These are phyloP conservation scores for Pseudevernia furfuracea DNA, from an alignment of 495 filamentous ascomycete genomes.

Conservation along the genomic window DNA sequence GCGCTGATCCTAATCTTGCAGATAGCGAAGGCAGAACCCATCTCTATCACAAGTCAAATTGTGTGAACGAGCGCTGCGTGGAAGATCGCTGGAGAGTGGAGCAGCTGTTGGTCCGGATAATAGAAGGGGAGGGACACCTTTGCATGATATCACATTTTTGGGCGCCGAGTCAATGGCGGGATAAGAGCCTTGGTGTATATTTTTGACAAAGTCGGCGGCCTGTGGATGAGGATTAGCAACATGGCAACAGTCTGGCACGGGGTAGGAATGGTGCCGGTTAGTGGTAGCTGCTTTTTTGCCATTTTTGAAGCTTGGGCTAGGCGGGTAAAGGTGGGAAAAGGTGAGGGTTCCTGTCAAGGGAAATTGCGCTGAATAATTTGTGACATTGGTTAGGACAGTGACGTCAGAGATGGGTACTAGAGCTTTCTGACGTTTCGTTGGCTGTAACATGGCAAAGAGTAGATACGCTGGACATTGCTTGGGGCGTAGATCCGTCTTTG, in stretches of 20 bases:
- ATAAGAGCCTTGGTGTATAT: constrained; percentile 34
- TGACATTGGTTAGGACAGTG: neutral
- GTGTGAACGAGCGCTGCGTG: too few species aligned
- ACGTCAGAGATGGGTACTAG: neutral
- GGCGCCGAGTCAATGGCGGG: constrained; percentile 19
- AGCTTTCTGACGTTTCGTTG: neutral
- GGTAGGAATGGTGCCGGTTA: neutral
- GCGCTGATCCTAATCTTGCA: too few species aligned
- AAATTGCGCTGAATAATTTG: neutral
- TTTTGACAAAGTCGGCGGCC: constrained; percentile 18
- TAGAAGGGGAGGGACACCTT: too few species aligned
- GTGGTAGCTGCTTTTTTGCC: neutral
- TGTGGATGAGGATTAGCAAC: neutral
- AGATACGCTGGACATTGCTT: neutral
- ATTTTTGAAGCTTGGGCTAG: neutral
- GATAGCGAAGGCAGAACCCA: too few species aligned
- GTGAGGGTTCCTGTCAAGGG: neutral
- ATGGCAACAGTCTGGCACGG: neutral
- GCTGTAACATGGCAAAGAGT: neutral
- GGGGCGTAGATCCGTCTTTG: neutral
- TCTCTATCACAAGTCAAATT: too few species aligned
- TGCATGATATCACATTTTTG: too few species aligned
- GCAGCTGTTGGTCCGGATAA: too few species aligned
- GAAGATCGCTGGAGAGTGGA: too few species aligned
- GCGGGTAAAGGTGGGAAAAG: neutral